Base-by-base conservation (phyloP, 2,329 filamentous ascomycete genomes). In the Rhexocercosporidium sp. region DNA sequence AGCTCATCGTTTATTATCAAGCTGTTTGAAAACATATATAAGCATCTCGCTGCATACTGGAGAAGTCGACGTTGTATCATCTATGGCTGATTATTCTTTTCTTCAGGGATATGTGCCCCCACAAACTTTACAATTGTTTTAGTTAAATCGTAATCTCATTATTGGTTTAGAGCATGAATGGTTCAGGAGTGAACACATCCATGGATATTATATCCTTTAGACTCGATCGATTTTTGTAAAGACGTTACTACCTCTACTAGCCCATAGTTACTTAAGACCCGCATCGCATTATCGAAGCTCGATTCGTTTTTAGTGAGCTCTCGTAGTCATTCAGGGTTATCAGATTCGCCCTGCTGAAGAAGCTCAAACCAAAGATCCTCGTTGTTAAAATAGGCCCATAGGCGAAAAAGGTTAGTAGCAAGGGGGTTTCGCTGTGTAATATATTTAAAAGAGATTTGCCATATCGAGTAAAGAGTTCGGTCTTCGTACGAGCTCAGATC, bases 351-450 rank as follows among this genome's bases (percentile, higher is more conserved):
- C 29, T 66, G 49, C 27, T 22, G 65, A 59, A 66, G 41, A 59
- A 67, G 65, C 53, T 67, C 65, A 9, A 67, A 67, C 65, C 60
- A 67, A 51, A 67, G 65, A 60, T 67, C 60, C 46, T 67, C 20
- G 31, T 44, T 67, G 41, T 67, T 54, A 60, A 67, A 64, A 37
- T 67, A 67, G 20, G 53, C 60, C 65, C 60, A 67, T 1, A 67
- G 20, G 25, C 44, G 31, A 54, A 67, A 34, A 25, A 67, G 65
- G 1, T 67, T 60, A 12, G 60, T 53, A 18, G 61, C 64, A 16
- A 64, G 46, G 29, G 11, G 16, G 31, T 67, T 64, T 22, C 34
- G 54, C 41, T 67, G 46, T 64, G 61, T 60, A 18, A 67, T 37
- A 16, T 49, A 18, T 27, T 67, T 22, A 25, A 64, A 65, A 14